These are phyloP conservation scores for Climacium dendroides DNA, from an alignment of 225 moss, liverwort and hornwort species.

Conservation along the genomic window DNA sequence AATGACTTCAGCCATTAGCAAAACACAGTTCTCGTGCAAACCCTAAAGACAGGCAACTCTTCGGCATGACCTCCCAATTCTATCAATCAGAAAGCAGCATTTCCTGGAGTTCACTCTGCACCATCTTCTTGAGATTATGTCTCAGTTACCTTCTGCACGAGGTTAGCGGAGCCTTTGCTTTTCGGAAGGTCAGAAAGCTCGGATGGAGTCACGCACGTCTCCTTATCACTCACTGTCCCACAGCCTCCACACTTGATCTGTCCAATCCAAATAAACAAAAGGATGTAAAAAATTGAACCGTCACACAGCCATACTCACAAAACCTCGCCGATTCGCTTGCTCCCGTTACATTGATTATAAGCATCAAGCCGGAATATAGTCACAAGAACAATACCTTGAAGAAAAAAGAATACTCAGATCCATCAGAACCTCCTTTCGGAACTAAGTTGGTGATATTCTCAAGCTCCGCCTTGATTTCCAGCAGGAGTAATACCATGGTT, in stretches of 20 bases:
- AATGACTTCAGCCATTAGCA: not conserved
- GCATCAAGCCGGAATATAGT: not conserved
- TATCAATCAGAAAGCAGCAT: not conserved
- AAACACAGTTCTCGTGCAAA: not conserved
- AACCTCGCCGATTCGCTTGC: not conserved
- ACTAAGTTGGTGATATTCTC: constrained; percentile 79
- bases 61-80: not conserved
- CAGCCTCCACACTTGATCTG: constrained; percentile 91
- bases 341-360: not conserved
- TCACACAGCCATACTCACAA: not conserved
- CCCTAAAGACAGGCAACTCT: not conserved
- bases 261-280: not conserved
- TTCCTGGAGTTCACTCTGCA: not conserved
- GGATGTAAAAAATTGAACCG: not conserved
- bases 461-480: constrained; percentile 89
- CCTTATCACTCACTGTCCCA: constrained; percentile 77
- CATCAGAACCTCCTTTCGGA: constrained; percentile 79
- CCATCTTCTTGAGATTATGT: not conserved
- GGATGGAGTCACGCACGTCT: constrained; percentile 74
- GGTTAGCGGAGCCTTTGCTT: constrained; percentile 87
- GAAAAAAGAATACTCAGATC: constrained; percentile 80
- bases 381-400: constrained; percentile 51
- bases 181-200: constrained; percentile 84
- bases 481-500: constrained; percentile 78
- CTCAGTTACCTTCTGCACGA: constrained; percentile 79